Evolutionary conservation across 805 yeast genomes (phyloP), one percentile per base, ranked within the genome.

Genomic region (Candida sanyiensis): DNA sequence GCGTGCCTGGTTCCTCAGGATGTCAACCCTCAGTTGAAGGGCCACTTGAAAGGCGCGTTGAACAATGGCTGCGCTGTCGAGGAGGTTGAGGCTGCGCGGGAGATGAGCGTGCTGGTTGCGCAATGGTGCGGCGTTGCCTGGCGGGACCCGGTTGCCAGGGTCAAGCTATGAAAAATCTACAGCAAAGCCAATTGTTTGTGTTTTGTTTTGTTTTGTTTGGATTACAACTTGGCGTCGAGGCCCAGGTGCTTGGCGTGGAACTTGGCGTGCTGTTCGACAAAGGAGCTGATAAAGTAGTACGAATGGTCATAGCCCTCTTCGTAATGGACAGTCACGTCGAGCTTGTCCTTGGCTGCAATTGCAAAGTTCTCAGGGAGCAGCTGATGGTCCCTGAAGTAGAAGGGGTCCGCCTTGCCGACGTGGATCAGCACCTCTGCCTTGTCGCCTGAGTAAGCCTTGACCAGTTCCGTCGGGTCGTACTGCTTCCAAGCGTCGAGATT

Each of bases 11-110:
- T 89, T 9, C 96, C 97, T 1, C 96, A 86, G 56, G 95, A 89
- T 58, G 96, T 89, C 9, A 86, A 84, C 49, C 95, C 96, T 0
- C 96, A 89, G 52, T 67, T 89, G 48, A 84, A 86, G 60, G 97
- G 97, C 0, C 97, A 89, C 56, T 67, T 89, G 44, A 75, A 72
- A 57, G 97, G 97, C 0, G 96, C 96, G 0, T 45, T 79, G 35
- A 87, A 86, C 52, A 73, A 77, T 21, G 96, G 96, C 0, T 82
- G 84, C 7, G 67, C 83, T 8, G 52, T 57, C 21, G 83, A 79
- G 37, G 83, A 82, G 42, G 65, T 87, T 22, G 65, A 67, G 36
- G 76, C 75, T 2, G 72, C 77, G 9, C 67, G 94, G 36, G 64
- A 63, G 11, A 52, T 88, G 62, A 78, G 83, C 4, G 70, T 85